Base-by-base conservation (phyloP, 2,329 filamentous ascomycete species). In the Fusarium subtropicale region DNA sequence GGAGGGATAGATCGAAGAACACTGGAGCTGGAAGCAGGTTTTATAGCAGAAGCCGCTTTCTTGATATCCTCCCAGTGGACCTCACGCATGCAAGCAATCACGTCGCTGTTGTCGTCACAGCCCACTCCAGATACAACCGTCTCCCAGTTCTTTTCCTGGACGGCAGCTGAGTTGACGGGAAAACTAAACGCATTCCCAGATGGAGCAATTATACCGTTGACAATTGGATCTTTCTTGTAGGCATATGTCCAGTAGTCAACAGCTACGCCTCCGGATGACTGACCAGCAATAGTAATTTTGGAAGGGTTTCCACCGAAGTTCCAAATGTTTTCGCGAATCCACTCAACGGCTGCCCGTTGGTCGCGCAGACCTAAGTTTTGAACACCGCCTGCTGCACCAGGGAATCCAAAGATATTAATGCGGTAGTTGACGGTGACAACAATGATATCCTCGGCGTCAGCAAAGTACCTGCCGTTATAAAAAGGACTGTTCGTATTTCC, bases 211-310 rank as follows among this genome's bases (percentile, higher is more conserved):
- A 85, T 75, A 5, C 79, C 83, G 9, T 78, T 73, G n/a, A 81
- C 79, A 26, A 87, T 87, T 8, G 85, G 83, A 42, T 87, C 82
- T 0, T 82, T 58, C 3, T 68, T 48, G 83, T 82, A 85, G 5
- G 85, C 82, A 53, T 85, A 86, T 7, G 82, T 78, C 76, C 82
- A 84, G 71, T 82, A 81, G 65, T 86, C 84, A 0, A 81, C 81
- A 1, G 79, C 74, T 1, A 81, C 76, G 1, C 78, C 73, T 0
- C 78, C 77, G 0, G 78, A 77, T 4, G 77, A 79, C 60, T 79
- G 74, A 4, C 78, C 77, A 7, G 72, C 66, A n/a, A 78, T 74
- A 22, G 77, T 79, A n/a, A 79, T 78, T 26, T 74, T 76, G 3
- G 45, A 38, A 2, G 75, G 68, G 12, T 74, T 70, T 1, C 77